These are phyloP conservation scores for Novakomyces olei DNA, from an alignment of 805 yeast genomes.

Conservation along the genomic window DNA sequence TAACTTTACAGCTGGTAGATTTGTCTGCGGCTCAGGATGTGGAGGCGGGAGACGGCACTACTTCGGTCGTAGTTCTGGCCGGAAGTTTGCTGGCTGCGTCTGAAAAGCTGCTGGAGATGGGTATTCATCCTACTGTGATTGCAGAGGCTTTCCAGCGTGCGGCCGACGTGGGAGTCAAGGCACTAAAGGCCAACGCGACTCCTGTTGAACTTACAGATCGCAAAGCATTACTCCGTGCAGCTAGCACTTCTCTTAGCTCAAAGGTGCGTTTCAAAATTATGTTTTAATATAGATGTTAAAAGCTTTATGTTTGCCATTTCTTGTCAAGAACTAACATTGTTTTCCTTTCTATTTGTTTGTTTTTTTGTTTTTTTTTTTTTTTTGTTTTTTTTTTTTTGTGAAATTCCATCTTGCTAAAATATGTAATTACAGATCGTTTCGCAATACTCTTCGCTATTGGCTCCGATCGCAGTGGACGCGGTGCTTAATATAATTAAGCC, in stretches of 20 bases:
- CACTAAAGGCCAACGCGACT: conserved; percentile 64
- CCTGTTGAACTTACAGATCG: conserved; percentile 59
- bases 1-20: conserved; percentile 38
- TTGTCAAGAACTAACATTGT: no score
- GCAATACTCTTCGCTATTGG: conserved; percentile 64
- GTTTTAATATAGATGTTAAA: neutral
- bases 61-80: conserved; percentile 85
- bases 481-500: conserved; percentile 56
- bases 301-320: no score
- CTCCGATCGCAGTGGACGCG: conserved; percentile 87
- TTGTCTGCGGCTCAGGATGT: conserved; percentile 94
- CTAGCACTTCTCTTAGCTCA: conserved; percentile 79
- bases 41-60: conserved; percentile 99
- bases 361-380: no score
- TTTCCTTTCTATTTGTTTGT: no score
- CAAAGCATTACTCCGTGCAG: conserved; percentile 72
- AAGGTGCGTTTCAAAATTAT: conserved; percentile 22
- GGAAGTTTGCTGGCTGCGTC: conserved; percentile 92
- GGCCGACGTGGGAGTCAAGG: conserved; percentile 59
- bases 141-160: conserved; percentile 87
- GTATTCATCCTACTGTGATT: conserved; percentile 81
- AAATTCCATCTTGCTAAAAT: no score
- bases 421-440: conserved; percentile 55
- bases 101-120: conserved; percentile 67
- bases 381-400: no score